Percentiles rank a stretch among this genome's conserved stretches.
Evolutionary conservation across 2,329 filamentous ascomycete genomes (phyloP).

Genomic region (Xylariaceae sp.): DNA sequence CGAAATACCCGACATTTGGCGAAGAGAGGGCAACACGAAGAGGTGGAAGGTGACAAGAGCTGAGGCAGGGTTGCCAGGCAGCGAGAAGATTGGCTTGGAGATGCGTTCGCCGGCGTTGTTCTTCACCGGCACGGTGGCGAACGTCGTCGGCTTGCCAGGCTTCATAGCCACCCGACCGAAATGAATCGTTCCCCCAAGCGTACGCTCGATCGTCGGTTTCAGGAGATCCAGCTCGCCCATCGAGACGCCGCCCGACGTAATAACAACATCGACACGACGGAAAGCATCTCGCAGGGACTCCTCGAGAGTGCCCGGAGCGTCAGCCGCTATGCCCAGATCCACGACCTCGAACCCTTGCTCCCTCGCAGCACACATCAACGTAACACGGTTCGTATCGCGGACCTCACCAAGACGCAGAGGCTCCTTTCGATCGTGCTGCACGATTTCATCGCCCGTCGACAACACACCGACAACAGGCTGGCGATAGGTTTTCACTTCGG

Average conservation of each 20-base stretch:
- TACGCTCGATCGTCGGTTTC: slow-evolving; percentile 90
- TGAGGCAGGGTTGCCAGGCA: slow-evolving; percentile 91
- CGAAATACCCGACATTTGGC: slow-evolving; percentile 65
- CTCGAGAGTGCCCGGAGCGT: slow-evolving; percentile 70
- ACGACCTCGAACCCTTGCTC: slow-evolving; percentile 73
- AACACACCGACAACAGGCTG: slow-evolving; percentile 78
- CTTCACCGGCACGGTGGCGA: slow-evolving; percentile 76
- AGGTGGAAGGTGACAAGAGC: slow-evolving; percentile 91
- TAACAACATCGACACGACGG: slow-evolving; percentile 69
- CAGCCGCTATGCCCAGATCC: slow-evolving; percentile 80
- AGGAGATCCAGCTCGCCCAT: slow-evolving; percentile 98
- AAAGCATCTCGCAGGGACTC: slow-evolving; percentile 69
- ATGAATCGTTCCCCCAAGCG: slow-evolving; percentile 86
- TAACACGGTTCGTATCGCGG: slow-evolving; percentile 86
- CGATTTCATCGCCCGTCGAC: slow-evolving; percentile 92
- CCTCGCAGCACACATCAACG: slow-evolving; percentile 69
- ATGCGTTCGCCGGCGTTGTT: slow-evolving; percentile 51
- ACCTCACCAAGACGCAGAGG: slow-evolving; percentile 74
- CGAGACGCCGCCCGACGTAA: slow-evolving; percentile 90
- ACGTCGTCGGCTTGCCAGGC: slow-evolving; percentile 94
- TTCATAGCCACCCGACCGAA: slow-evolving; percentile 98
- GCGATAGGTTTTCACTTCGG: slow-evolving; percentile 64
- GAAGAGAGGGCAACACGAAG: slow-evolving; percentile 84
- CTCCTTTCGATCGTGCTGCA: slow-evolving; percentile 62
- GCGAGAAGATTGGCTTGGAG: slow-evolving; percentile 72